Base-by-base conservation (phyloP, 2,329 filamentous ascomycete species). In the Venturiaceae sp. region DNA sequence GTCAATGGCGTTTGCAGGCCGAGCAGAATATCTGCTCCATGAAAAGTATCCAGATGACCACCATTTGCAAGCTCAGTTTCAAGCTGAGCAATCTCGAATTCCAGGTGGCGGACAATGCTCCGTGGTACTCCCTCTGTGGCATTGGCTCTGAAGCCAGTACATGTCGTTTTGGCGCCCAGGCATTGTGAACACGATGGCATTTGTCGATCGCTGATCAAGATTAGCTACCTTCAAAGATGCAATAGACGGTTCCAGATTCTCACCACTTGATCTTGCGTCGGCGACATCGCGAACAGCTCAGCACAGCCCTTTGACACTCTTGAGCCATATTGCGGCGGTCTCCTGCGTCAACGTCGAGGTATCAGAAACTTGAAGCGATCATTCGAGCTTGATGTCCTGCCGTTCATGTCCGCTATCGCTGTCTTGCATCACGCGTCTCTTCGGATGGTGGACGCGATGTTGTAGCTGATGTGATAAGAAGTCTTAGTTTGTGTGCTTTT, bases 81-180 rank as follows among this genome's bases (percentile, higher is more conserved):
- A n/a, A n/a, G n/a, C n/a, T n/a, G n/a, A n/a, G n/a, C n/a, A n/a
- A n/a, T n/a, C n/a, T n/a, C n/a, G n/a, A n/a, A n/a, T n/a, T n/a
- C n/a, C n/a, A n/a, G n/a, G n/a, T n/a, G n/a, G n/a, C n/a, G 56
- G n/a, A 61, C 52, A 34, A 61, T 37, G 23, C 57, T 60, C 30
- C 54, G 60, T 33, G 60, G 60, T 19, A 60, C 37, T n/a, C 53
- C 46, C 6, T 28, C 33, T 5, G 53, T 39, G n/a, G 44, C 16
- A 7, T 53, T 44, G 6, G 54, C 54, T 36, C 55, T 60, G 55
- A 61, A 60, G 37, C 60, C 60, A 33, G 58, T 61, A 33, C 60
- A 61, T 41, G 30, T 54, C 19, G 60, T 34, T 55, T 58, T 61
- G n/a, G 57, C 21, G 6, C 37, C 37, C 7, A 54, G 8, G 34